Evolutionary conservation across 768 basidiomycete genomes (phyloP).

Genomic region (Suillus luteus): DNA sequence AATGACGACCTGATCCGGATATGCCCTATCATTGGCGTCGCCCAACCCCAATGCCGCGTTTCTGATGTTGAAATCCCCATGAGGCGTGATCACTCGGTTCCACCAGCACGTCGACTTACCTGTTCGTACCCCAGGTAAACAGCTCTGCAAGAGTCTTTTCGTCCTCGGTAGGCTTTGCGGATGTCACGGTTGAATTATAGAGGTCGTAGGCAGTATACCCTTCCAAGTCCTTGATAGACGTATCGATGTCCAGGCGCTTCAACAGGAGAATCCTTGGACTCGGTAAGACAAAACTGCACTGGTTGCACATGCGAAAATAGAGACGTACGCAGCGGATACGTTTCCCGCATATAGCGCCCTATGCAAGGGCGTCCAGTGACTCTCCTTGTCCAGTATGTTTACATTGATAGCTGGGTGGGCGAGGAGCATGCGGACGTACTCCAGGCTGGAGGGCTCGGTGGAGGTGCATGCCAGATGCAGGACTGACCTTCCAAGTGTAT

Average conservation of each 20-base stretch:
- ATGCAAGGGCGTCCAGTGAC: conserved; percentile 90
- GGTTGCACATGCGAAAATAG: neutral
- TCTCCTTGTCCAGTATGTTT: conserved; percentile 81
- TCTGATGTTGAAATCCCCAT: conserved; percentile 36
- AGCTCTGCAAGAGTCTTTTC: conserved; percentile 52
- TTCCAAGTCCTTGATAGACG: conserved; percentile 75
- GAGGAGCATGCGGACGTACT: conserved; percentile 78
- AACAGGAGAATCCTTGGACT: conserved; percentile 68
- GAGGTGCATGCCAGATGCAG: conserved; percentile 80
- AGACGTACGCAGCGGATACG: conserved; percentile 62
- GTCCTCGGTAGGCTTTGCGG: conserved; percentile 57
- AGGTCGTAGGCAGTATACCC: conserved; percentile 92
- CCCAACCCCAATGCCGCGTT: conserved; percentile 89
- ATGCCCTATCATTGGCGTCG: conserved; percentile 73
- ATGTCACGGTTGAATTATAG: conserved; percentile 86
- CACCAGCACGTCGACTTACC: conserved; percentile 39
- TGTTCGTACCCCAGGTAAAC: conserved; percentile 87
- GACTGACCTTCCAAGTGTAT: conserved; percentile 72
- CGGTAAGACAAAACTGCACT: conserved; percentile 12
- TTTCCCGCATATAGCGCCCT: conserved; percentile 83
- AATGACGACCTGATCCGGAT: conserved; percentile 76
- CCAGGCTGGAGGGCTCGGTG: conserved; percentile 59
- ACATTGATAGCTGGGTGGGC: conserved; percentile 75
- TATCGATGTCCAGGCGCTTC: conserved; percentile 72
- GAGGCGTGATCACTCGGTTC: neutral